phyloP scores from a whole-genome alignment of 805 yeast genomes.

The Blastobotrys chiropterorum region DNA sequence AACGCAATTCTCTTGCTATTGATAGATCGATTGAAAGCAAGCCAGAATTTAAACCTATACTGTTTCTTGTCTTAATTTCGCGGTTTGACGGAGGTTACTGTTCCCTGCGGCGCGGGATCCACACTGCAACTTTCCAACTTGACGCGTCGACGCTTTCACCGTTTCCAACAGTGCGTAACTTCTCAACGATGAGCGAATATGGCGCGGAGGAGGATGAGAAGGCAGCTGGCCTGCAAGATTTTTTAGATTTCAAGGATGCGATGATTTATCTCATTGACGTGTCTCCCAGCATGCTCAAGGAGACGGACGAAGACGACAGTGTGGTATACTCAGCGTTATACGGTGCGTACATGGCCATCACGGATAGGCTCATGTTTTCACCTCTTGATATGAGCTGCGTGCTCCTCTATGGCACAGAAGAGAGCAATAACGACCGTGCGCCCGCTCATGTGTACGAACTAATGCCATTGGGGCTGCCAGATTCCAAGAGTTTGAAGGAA shows the following conservation, averaged over 20 bases:
- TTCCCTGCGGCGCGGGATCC: too few relatives aligned
- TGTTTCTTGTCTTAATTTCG: too few relatives aligned
- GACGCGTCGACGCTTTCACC: too few relatives aligned
- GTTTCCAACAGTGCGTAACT: too few relatives aligned
- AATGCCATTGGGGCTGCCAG: constrained; percentile 18
- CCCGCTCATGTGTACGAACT: constrained; percentile 15
- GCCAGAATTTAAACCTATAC: too few relatives aligned
- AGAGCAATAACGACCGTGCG: constrained; percentile 18
- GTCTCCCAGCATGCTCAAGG: constrained; percentile 27
- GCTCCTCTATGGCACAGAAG: constrained; percentile 39
- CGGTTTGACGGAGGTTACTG: too few relatives aligned
- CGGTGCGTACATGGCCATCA: constrained; percentile 55
- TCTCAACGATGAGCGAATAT: not conserved
- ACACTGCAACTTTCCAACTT: too few relatives aligned
- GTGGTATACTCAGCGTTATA: constrained; percentile 34
- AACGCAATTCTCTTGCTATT: too few relatives aligned
- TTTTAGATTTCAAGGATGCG: constrained; percentile 28
- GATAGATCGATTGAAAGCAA: too few relatives aligned
- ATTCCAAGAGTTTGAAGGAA: constrained; percentile 13
- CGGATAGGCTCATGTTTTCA: constrained; percentile 55
- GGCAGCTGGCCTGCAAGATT: constrained; percentile 12
- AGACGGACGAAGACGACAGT: constrained; percentile 12
- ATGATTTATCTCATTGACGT: constrained; percentile 33
- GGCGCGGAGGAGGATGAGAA: not conserved
- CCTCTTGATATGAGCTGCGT: constrained; percentile 75